Conservation (phyloP, 345 rosid genomes). For the Corymbia maculata region DNA sequence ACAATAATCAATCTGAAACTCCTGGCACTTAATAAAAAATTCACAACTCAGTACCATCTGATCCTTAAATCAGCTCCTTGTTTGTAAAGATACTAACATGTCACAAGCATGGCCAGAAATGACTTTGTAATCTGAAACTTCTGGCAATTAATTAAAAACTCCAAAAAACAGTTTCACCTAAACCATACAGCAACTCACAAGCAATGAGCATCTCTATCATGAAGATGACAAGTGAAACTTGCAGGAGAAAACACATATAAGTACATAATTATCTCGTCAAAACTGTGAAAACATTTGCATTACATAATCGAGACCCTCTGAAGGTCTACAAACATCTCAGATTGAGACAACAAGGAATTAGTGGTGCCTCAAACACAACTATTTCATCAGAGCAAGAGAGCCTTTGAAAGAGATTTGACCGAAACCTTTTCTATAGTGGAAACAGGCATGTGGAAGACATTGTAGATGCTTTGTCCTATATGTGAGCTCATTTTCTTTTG, state of each 20-base stretch:
- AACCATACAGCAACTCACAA: neutral
- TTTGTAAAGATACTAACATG: neutral
- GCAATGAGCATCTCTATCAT: neutral
- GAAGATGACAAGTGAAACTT: neutral
- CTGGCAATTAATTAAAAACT: neutral
- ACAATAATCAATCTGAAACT: neutral
- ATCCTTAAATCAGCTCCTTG: neutral
- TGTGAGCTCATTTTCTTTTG: neutral
- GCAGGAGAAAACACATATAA: neutral
- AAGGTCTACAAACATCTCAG: neutral
- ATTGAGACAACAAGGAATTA: neutral
- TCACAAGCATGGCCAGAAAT: neutral
- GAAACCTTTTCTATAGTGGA: neutral
- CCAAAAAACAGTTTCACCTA: neutral
- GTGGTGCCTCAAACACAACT: neutral
- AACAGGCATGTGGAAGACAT: neutral
- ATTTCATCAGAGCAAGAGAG: neutral
- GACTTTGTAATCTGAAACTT: neutral
- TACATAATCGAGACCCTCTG: neutral
- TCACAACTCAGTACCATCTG: neutral
- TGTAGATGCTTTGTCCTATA: neutral
- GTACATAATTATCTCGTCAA: neutral
- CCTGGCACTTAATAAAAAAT: neutral
- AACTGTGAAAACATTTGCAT: neutral
- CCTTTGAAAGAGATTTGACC: neutral